A percentile compares a stretch with the other conserved stretches of the same genome.
phyloP scores from a whole-genome alignment of 345 rosid genomes.

The Melaleuca alternifolia region DNA sequence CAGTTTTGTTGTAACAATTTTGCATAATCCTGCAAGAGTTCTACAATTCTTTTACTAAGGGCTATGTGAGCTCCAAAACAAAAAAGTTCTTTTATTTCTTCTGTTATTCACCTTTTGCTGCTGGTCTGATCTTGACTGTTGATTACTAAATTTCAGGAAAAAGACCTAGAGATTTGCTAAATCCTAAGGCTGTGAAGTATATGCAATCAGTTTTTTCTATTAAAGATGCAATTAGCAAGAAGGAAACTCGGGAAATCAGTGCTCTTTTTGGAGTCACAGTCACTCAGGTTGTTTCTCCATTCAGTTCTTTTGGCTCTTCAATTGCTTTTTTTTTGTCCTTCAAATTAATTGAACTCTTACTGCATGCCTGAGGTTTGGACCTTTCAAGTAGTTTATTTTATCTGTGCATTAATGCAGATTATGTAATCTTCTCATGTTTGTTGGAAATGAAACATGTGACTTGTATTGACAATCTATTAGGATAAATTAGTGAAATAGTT shows the following conservation, averaged over 20 bases:
- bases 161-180: constrained; percentile 94
- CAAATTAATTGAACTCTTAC: background rate
- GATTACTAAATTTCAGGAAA: constrained; percentile 43
- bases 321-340: background rate
- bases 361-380: background rate
- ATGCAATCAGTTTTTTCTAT: constrained; percentile 85
- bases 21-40: background rate
- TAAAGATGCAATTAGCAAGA: constrained; percentile 92
- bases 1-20: background rate
- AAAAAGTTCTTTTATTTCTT: background rate
- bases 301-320: background rate
- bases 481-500: background rate
- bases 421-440: background rate
- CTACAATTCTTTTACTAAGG: background rate
- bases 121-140: background rate
- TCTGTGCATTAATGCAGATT: background rate
- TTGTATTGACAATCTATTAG: background rate
- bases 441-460: background rate
- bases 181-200: constrained; percentile 88
- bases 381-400: background rate
- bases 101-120: background rate
- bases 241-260: constrained; percentile 90
- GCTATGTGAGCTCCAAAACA: background rate
- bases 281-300: constrained; percentile 49
- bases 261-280: constrained; percentile 79